These are phyloP conservation scores for Mycena crocata DNA, from an alignment of 768 basidiomycete species.

Conservation along the genomic window DNA sequence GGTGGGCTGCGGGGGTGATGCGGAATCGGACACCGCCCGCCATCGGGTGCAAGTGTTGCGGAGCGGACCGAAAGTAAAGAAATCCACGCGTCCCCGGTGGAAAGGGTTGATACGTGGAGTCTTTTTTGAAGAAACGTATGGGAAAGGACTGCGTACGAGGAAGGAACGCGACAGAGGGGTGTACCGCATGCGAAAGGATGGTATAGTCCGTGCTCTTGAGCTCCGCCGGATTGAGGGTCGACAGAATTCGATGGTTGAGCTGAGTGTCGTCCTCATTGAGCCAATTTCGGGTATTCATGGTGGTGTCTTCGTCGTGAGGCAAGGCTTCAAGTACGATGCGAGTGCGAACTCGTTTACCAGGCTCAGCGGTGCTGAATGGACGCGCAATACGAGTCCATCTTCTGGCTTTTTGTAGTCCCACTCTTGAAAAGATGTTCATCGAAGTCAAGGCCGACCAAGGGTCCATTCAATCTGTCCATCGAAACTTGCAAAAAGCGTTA, in stretches of 20 bases:
- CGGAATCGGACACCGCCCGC: constrained; percentile 25
- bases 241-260: not conserved
- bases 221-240: constrained; percentile 15
- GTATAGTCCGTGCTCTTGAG: constrained; percentile 9
- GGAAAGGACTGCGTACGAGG: not conserved
- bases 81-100: constrained; percentile 16
- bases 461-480: too few relatives aligned
- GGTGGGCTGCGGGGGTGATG: constrained; percentile 8
- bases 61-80: constrained; percentile 16
- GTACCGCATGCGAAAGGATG: not conserved
- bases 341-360: constrained; percentile 1
- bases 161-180: constrained; percentile 6
- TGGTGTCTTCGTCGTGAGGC: not conserved
- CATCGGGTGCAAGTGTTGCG: constrained; percentile 1
- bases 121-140: constrained; percentile 6
- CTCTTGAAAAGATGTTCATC: not conserved
- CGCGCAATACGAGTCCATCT: not conserved
- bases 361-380: not conserved
- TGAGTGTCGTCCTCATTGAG: not conserved
- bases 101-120: not conserved
- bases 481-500: not conserved
- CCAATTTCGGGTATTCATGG: constrained; percentile 7
- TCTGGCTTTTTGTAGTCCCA: not conserved
- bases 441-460: not conserved
- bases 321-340: constrained; percentile 9